Base-by-base conservation (phyloP, 306 rosid genomes). In the Prunus mume region DNA sequence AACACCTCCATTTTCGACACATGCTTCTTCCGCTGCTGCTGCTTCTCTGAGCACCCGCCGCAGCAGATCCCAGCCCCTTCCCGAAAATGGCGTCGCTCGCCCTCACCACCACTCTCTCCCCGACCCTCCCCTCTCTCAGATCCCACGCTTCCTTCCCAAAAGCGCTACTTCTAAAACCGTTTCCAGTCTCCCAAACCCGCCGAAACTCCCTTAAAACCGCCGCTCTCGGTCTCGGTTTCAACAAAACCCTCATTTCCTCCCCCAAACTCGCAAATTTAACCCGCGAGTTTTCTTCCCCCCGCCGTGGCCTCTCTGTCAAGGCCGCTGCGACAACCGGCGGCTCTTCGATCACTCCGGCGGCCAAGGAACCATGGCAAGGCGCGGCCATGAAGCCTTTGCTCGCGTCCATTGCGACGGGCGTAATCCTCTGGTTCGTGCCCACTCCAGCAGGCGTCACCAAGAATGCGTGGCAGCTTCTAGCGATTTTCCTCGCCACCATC, bases 401-500 rank as follows among this genome's bases (percentile, higher is more conserved):
- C 45, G 97, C 96, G 30, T 95, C 98, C 22, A 77, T 95, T 19
- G 93, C 90, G 0, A 89, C 90, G 0, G 99, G 99, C 6, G 79
- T 91, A 12, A 67, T 91, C 17, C 74, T 96, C 76, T 96, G 99
- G 99, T 90, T 85, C 55, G 76, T 82, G n/a, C 99, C 99, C 9
- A 91, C 90, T 2, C 99, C 99, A 0, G 62, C 84, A 1, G 98
- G 99, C 2, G 98, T 92, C 41, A 73, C 96, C 5, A 83, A 78
- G 3, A 81, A 89, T 30, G 99, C 99, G 3, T 96, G 99, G 99
- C 97, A 96, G 65, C 76, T 96, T 27, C 83, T 96, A 8, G 91
- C 98, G 7, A 92, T 96, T 70, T 96, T 96, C 89, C 76, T 96
- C 1, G 98, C 93, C 34, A 96, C 99, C 18, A 91, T 96, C 57